Evolutionary conservation across 2,329 filamentous ascomycete species (phyloP), one percentile per base, ranked within the genome.

Genomic region (Talaromyces sp.): DNA sequence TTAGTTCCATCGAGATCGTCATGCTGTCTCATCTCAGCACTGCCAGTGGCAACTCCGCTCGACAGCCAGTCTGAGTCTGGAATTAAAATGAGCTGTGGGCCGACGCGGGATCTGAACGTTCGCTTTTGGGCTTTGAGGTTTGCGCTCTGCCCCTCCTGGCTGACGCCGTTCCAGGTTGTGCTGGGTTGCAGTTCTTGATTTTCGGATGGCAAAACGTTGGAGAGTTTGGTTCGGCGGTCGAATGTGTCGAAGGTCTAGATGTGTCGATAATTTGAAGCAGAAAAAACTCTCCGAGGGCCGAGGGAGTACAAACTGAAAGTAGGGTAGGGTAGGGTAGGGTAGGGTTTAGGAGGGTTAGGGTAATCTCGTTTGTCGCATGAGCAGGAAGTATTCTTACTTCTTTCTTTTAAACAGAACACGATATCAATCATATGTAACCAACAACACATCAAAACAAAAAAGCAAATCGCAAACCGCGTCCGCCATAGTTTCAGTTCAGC

Each of bases 71-170:
- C 29, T 31, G 5, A 31, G 8, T 34, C 31, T 34, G 10, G 6
- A 43, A 51, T 17, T 51, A 27, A 54, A 53, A 54, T 54, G 51
- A 54, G 51, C 49, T 31, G 49, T 53, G 51, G 51, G 51, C 51
- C 49, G 13, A 8, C 5, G 51, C 51, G 51, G 51, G 51, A 54
- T 54, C 51, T 54, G 51, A 54, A 54, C 51, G 51, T 34, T 36
- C 29, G 45, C 45, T 13, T 27, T 36, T 36, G 34, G n/a, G n/a
- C n/a, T n/a, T n/a, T n/a, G n/a, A n/a, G n/a, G n/a, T n/a, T n/a
- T n/a, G n/a, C n/a, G 11, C 34, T 36, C 13, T 36, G 34, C 51
- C 51, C 51, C 51, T 54, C 51, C 36, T 11, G 51, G 31, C 51
- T 31, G 47, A 51, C 19, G 19, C 19, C 19, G 17, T 43, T 43